Evolutionary conservation across 805 yeast species (phyloP), one percentile per base, ranked within the genome.

Genomic region (Kodamaea leandrae): DNA sequence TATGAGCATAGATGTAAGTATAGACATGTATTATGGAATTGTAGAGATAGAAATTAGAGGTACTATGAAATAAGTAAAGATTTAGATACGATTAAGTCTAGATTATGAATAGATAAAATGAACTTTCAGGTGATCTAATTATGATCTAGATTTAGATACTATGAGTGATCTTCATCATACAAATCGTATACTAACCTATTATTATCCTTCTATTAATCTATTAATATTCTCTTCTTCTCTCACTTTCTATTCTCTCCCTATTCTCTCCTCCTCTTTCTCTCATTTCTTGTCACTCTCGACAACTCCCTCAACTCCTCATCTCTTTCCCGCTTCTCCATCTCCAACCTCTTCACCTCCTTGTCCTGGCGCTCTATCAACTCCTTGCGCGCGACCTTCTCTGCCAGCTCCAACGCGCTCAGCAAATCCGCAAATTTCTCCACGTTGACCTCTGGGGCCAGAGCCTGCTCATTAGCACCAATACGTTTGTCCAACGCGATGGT

Each of bases 401-500:
- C 64, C 19, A 20, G 63, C 39, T 78, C 82, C 38, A 91, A 68
- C 0, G 97, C 96, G 37, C 73, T 76, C 1, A 89, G 77, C 17
- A 91, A 69, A 23, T 72, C 67, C 2, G 77, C 71, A 55, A 83
- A 82, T 33, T 79, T 79, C 41, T 78, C 77, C 43, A 77, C 72
- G 38, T 82, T 72, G 15, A 68, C 61, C 0, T 71, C 71, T 41
- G 68, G 74, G 10, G 33, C 36, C 2, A 36, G 20, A 6, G 38
- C 44, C 9, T 18, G 26, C 21, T 30, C 33, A 12, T 17, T 17
- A 16, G 41, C 26, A 16, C 33, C 33, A 41, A 86, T 67, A 44
- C 97, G 69, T 53, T 84, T 86, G 41, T 89, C 96, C 29, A 90
- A 61, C 1, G 84, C 80, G 33, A 90, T 82, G 1, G 96, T 80